A percentile compares a stretch with the other conserved stretches of the same genome.
Conservation (phyloP, 495 filamentous ascomycete genomes). For the Penicillium canescens region DNA sequence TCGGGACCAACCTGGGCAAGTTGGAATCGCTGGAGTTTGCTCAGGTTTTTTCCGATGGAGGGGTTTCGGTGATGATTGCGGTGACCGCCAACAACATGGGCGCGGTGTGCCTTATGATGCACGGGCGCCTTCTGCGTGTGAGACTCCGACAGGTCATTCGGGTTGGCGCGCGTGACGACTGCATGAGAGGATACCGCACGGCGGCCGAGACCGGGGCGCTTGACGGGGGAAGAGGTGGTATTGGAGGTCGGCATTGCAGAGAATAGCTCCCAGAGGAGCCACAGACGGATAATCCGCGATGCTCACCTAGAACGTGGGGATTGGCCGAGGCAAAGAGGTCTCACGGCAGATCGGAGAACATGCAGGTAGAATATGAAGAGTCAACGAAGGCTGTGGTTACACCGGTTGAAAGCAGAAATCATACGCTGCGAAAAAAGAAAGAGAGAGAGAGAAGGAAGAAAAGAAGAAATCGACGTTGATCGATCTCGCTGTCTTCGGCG, state of each 20-base stretch:
- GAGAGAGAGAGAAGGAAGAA: background rate
- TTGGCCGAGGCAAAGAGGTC: slow-evolving; percentile 31
- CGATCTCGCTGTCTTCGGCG: slow-evolving; percentile 28
- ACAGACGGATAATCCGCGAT: slow-evolving; percentile 25
- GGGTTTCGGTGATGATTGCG: slow-evolving; percentile 46
- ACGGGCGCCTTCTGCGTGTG: slow-evolving; percentile 33
- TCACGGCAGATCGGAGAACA: slow-evolving; percentile 24
- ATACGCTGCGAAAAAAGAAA: background rate
- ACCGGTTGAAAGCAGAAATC: slow-evolving; percentile 1
- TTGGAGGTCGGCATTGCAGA: slow-evolving; percentile 40
- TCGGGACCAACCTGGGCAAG: slow-evolving; percentile 35
- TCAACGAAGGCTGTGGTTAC: slow-evolving; percentile 17
- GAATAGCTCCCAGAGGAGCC: slow-evolving; percentile 16
- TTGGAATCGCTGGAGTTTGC: slow-evolving; percentile 42
- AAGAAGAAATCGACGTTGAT: slow-evolving; percentile 2
- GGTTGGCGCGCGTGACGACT: slow-evolving; percentile 42
- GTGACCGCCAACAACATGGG: slow-evolving; percentile 47
- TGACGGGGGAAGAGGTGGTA: slow-evolving; percentile 46
- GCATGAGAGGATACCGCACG: slow-evolving; percentile 51
- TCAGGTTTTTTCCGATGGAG: slow-evolving; percentile 43
- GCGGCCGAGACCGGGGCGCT: slow-evolving; percentile 48
- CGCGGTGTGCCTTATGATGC: slow-evolving; percentile 36
- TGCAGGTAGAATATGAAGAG: slow-evolving; percentile 28
- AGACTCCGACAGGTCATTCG: slow-evolving; percentile 36
- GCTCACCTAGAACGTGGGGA: slow-evolving; percentile 29